These are phyloP conservation scores for Cyanophora paradoxa DNA, from an alignment of 78 protist species.

Conservation along the genomic window DNA sequence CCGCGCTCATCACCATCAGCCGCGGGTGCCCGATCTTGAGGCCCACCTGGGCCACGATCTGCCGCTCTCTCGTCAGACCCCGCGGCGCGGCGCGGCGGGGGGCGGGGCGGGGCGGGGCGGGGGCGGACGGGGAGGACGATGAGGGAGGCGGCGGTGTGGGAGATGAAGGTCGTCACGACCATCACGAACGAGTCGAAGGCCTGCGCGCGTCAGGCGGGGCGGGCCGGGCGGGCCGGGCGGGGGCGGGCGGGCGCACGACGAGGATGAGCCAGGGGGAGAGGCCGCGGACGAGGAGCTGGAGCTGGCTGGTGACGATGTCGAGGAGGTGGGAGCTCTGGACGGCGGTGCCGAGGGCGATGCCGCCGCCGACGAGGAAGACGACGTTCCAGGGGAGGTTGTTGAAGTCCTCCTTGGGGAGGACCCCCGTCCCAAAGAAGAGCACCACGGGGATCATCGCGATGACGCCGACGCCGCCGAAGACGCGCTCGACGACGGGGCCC, in stretches of 20 bases:
- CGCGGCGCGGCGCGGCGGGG: no score
- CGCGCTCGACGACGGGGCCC: background rate
- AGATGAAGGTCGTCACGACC: background rate
- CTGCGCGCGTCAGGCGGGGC: no score
- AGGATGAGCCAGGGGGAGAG: background rate
- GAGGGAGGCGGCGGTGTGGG: constrained; percentile 12
- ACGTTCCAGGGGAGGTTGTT: background rate
- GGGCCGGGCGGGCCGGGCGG: no score
- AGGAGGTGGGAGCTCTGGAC: background rate
- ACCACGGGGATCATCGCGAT: constrained; percentile 11
- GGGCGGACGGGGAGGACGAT: background rate
- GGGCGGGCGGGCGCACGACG: background rate
- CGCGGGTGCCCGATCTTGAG: background rate
- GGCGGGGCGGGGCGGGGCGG: no score
- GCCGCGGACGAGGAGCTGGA: constrained; percentile 5
- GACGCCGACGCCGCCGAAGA: constrained; percentile 4
- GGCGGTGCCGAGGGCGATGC: background rate
- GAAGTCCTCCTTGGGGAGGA: background rate
- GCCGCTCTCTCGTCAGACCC: no score
- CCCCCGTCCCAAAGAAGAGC: background rate
- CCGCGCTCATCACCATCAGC: background rate
- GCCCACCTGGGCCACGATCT: background rate
- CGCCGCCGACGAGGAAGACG: constrained; percentile 1
- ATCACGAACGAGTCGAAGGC: no score
- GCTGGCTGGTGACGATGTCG: background rate